Evolutionary conservation across 2,329 filamentous ascomycete genomes (phyloP).

Genomic region (Apiospora arundinis): DNA sequence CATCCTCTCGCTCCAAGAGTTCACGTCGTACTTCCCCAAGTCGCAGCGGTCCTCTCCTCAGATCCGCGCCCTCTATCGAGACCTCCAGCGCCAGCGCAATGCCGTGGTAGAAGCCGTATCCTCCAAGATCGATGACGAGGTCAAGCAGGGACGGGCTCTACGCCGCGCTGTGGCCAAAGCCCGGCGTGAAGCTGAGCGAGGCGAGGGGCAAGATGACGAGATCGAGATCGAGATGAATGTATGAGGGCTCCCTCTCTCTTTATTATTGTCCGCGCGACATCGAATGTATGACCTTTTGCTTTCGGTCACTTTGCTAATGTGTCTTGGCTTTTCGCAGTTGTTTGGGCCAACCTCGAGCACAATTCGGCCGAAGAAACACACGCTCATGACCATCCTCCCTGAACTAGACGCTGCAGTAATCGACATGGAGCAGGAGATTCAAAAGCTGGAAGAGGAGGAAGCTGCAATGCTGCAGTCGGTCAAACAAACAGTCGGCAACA

Average conservation of each 20-base stretch:
- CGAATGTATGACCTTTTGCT: background rate
- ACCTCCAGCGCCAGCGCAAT: conserved; percentile 77
- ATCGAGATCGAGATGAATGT: conserved; percentile 67
- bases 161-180: conserved; percentile 62
- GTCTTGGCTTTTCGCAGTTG: conserved; percentile 50
- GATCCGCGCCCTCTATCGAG: conserved; percentile 75
- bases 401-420: conserved; percentile 72
- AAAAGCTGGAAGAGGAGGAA: conserved; percentile 69
- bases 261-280: background rate
- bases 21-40: conserved; percentile 77
- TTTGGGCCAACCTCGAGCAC: conserved; percentile 58
- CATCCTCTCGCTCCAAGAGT: conserved; percentile 75
- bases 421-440: conserved; percentile 72
- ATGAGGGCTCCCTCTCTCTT: conserved; percentile 35
- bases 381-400: conserved; percentile 67
- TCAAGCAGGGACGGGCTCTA: conserved; percentile 63
- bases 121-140: conserved; percentile 69
- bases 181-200: conserved; percentile 57
- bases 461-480: conserved; percentile 65
- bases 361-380: conserved; percentile 61
- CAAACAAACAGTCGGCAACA: conserved; percentile 68
- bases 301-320: background rate
- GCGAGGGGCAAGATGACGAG: conserved; percentile 66
- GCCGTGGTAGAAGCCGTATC: conserved; percentile 71
- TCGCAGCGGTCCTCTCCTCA: conserved; percentile 69